Evolutionary conservation across 495 filamentous ascomycete genomes (phyloP), one percentile per base, ranked within the genome.

Genomic region (Penicillium riverlandense): DNA sequence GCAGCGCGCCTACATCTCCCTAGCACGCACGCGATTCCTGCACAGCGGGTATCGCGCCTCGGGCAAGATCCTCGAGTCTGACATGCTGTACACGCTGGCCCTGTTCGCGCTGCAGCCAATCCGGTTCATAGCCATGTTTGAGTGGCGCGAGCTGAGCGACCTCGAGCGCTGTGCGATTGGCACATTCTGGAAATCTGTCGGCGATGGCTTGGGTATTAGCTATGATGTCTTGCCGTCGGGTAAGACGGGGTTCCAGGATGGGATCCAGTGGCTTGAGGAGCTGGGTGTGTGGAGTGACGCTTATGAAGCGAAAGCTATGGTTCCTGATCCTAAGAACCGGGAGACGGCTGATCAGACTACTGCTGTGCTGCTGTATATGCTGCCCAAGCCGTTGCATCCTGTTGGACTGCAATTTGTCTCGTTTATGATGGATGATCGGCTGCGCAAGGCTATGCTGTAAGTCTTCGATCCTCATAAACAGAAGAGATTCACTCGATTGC

Each of bases 21-120:
- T 86, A 29, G 75, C 76, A 4, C 76, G 83, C 36, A 85, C 83
- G 57, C 83, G 84, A 53, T 86, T 69, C 52, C 65, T 88, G 13
- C 84, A 87, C 50, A 67, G 65, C 37, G 58, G 61, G n/a, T 85
- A 85, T 57, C 65, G 69, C 10, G 65, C 72, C 30, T 61, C 71
- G 2, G 80, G 80, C 33, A 73, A 74, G 45, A 86, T 88, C 48
- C 62, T 62, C 11, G 76, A 86, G 22, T 67, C 74, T 10, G 83
- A 86, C 47, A 72, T 86, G 59, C 68, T 88, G 2, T 88, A 83
- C 59, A 85, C 82, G 2, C 70, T 86, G 0, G 72, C 69, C 10
- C 68, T 85, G 0, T 86, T 85, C 55, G 72, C 78, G 1, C 52
- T 69, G 1, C 74, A 85, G 48, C 82, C 80, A 0, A 61, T 74